Evolutionary conservation across 1,139 yeast species (phyloP).

Genomic region (Debaryomycetaceae sp.): DNA sequence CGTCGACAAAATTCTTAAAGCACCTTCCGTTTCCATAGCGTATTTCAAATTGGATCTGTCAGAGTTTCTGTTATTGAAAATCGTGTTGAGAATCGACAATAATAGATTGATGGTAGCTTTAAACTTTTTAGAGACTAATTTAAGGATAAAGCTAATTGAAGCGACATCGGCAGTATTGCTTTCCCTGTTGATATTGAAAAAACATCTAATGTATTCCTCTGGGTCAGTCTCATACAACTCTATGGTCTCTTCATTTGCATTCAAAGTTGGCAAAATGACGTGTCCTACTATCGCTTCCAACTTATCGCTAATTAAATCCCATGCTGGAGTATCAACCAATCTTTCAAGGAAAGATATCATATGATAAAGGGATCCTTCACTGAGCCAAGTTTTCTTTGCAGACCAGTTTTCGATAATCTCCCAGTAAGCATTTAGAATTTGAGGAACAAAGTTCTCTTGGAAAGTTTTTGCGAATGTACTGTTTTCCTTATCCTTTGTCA

Average conservation of each 20-base stretch:
- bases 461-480: constrained; percentile 45
- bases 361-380: constrained; percentile 58
- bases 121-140: constrained; percentile 45
- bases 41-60: constrained; percentile 24
- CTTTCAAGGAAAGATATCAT: constrained; percentile 64
- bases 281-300: constrained; percentile 57
- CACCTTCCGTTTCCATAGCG: constrained; percentile 49
- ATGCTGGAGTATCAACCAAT: constrained; percentile 52
- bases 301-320: constrained; percentile 53
- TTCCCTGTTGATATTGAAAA: constrained; percentile 67
- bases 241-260: constrained; percentile 51
- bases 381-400: constrained; percentile 52
- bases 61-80: constrained; percentile 42
- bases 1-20: constrained; percentile 46
- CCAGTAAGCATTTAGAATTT: constrained; percentile 58
- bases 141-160: constrained; percentile 68
- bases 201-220: constrained; percentile 69
- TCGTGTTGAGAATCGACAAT: constrained; percentile 46
- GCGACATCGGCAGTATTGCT: constrained; percentile 77
- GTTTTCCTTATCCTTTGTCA: constrained; percentile 32
- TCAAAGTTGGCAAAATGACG: constrained; percentile 60
- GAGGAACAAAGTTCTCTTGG: constrained; percentile 55
- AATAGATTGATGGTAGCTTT: constrained; percentile 40
- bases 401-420: constrained; percentile 59
- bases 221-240: constrained; percentile 71